Base-by-base conservation (phyloP, 2,329 filamentous ascomycete species). In the Cercospora janseana region DNA sequence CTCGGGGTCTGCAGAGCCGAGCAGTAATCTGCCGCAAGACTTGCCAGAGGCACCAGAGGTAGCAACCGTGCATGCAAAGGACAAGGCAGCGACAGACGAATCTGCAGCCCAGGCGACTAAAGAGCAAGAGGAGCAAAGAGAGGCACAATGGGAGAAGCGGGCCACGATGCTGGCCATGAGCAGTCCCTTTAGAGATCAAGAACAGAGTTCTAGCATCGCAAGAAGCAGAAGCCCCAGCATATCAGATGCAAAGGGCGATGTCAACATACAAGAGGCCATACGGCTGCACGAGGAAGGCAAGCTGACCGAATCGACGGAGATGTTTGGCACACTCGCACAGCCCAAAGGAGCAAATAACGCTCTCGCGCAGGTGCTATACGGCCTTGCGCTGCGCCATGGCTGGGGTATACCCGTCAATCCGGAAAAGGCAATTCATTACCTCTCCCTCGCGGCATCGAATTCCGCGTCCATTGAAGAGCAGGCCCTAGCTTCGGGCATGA, bases 251-350 rank as follows among this genome's bases (percentile, higher is more conserved):
- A 61, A 57, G 23, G 69, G 69, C 46, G 74, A 76, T 58, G 71
- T 71, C 60, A 84, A 88, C 69, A 95, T 98, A 51, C 92, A 96
- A 70, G 85, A 94, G 71, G 93, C 93, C n/a, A 98, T 98, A 66
- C 80, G 86, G 54, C 76, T 97, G 57, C 93, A 98, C 68, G 93
- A 98, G 71, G 78, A 76, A 38, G 92, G 92, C 50, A 79, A 93
- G 54, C 78, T 95, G 49, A 81, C 83, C 63, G 73, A 77, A 63
- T 93, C 90, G 46, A 96, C 93, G n/a, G 75, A 76, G 45, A 81
- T 97, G 71, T 98, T 98, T 72, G 87, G 83, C 21, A 76, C 78
- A 53, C 76, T 98, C 60, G 93, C 93, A 46, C 85, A 95, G 67
- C 88, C 88, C 0, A 77, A 83, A 46, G 90, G 88, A 18, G 82